These are phyloP conservation scores for Aspergillus quadricinctus DNA, from an alignment of 2,329 filamentous ascomycete species.

Conservation along the genomic window DNA sequence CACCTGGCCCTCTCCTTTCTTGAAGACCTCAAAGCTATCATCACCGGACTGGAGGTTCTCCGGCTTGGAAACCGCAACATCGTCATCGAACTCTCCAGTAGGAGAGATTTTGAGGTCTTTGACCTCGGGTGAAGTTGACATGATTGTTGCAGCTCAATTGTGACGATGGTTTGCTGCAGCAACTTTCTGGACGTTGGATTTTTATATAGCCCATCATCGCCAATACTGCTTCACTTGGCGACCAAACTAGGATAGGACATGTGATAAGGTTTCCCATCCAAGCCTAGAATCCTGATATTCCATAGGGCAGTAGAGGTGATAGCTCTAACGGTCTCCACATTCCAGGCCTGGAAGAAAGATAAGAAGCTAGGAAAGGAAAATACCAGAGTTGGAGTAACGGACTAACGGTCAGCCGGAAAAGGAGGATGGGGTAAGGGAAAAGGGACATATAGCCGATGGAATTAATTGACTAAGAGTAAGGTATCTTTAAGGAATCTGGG, in stretches of 20 bases:
- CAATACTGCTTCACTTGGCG: not conserved
- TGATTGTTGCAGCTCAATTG: not conserved
- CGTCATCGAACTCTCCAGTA: conserved; percentile 8
- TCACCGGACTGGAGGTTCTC: conserved; percentile 18
- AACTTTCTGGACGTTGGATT: not conserved
- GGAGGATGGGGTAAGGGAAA: not conserved
- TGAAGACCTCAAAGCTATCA: conserved; percentile 46
- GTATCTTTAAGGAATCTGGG: not conserved
- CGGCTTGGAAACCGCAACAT: conserved; percentile 20
- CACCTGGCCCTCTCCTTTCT: conserved; percentile 44
- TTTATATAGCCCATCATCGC: not conserved
- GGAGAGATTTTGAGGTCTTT: conserved; percentile 10
- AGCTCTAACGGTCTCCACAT: not conserved
- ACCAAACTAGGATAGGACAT: not conserved
- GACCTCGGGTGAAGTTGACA: conserved; percentile 1
- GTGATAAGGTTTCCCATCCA: not conserved
- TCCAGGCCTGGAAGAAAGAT: not conserved
- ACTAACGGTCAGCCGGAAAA: not conserved
- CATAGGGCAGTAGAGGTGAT: not conserved
- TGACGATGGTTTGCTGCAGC: not conserved
- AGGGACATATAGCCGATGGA: too few relatives aligned
- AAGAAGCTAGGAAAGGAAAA: not conserved
- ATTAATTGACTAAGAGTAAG: too few relatives aligned
- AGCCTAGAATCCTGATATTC: not conserved
- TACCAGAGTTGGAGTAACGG: not conserved